Evolutionary conservation across 2,329 filamentous ascomycete species (phyloP).

Genomic region (Penicillium sp.): DNA sequence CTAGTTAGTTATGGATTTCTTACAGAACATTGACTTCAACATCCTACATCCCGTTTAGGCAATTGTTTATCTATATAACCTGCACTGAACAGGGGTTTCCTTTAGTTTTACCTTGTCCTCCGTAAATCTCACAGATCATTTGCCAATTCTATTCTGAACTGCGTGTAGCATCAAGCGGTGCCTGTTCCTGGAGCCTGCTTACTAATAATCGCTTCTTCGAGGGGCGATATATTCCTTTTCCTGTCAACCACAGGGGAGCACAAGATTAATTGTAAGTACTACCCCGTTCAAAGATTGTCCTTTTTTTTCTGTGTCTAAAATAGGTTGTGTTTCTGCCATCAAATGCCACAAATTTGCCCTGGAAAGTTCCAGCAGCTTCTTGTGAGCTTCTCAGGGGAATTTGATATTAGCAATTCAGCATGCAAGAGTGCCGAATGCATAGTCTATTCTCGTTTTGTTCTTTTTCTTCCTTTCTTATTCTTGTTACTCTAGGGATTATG

Average conservation of each 20-base stretch:
- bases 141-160: not conserved
- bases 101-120: not conserved
- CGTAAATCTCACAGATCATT: not conserved
- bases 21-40: not conserved
- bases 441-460: not conserved
- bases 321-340: not conserved
- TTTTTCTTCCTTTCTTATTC: not conserved
- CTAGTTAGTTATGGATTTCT: too few relatives aligned
- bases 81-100: not conserved
- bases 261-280: slow-evolving; percentile 7
- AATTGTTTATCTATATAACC: not conserved
- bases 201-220: not conserved
- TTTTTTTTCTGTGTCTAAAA: not conserved
- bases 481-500: not conserved
- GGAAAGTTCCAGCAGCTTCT: not conserved
- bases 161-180: not conserved
- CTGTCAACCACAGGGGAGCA: not conserved
- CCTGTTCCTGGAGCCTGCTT: slow-evolving; percentile 7
- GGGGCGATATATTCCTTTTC: not conserved
- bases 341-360: not conserved
- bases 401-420: slow-evolving; percentile 12
- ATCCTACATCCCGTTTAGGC: not conserved
- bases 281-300: not conserved
- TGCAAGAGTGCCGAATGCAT: not conserved
- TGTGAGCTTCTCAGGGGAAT: not conserved